Base-by-base conservation (phyloP, 768 basidiomycete genomes). In the Auriscalpium microsporum region DNA sequence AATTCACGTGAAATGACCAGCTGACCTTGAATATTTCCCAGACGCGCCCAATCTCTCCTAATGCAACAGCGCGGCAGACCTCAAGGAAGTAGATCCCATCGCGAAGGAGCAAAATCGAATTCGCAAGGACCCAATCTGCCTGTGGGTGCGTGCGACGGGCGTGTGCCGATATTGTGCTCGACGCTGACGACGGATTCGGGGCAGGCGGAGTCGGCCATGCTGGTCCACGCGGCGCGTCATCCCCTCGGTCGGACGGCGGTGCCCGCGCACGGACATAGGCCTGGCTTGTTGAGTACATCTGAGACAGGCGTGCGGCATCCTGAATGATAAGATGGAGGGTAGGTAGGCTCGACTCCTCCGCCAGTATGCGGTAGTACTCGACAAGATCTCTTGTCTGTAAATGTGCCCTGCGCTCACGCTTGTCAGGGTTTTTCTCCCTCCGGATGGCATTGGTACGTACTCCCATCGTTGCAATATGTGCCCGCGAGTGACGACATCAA, bases 381-480 rank as follows among this genome's bases (percentile, higher is more conserved):
- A 42, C 40, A n/a, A 42, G 40, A 42, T 42, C 40, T 2, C n/a
- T n/a, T 4, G 40, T 42, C n/a, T n/a, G 11, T n/a, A 42, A n/a
- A n/a, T 42, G 40, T 42, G n/a, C 40, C n/a, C 40, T 42, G 40
- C 40, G 11, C 40, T 11, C 10, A n/a, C 40, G 4, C 40, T n/a
- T 11, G 40, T 42, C 40, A 42, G 40, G 40, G 21, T 21, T 21
- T 21, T 21, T 21, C 21, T 21, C 21, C 21, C 21, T 1, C 21
- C 21, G 21, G 21, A 21, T 21, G 21, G 3, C 21, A 21, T 21
- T 21, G 44, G 38, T 44, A 52, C 60, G 51, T 55, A 66, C 65
- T 63, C 53, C 62, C 65, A 66, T 34, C 60, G 58, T 36, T 59
- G 53, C 0, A 65, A 50, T 4, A 66, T 59, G 10, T 63, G 57